These are phyloP conservation scores for Dryadomyces quercus-mongolicae DNA, from an alignment of 2,329 filamentous ascomycete genomes.

Conservation along the genomic window DNA sequence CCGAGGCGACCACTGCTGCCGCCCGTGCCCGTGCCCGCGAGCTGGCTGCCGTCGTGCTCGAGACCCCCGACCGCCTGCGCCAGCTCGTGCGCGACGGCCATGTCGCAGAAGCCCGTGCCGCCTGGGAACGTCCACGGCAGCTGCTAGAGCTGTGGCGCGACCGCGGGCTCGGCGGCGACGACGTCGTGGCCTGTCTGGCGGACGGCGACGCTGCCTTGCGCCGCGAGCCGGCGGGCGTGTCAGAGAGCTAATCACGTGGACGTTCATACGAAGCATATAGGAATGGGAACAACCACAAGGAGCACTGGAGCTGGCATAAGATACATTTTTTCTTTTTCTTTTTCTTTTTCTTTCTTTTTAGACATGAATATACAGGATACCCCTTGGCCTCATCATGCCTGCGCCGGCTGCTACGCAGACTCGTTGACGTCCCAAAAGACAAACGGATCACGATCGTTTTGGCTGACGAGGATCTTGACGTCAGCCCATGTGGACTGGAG, in stretches of 20 bases:
- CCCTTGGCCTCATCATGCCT: background rate
- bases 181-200: conserved; percentile 39
- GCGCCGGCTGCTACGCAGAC: conserved; percentile 4
- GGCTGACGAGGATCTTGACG: conserved; percentile 61
- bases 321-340: background rate
- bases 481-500: conserved; percentile 37
- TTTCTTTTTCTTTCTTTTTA: background rate
- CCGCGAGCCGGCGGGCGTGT: conserved; percentile 7
- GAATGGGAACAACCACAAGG: too few species aligned
- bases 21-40: conserved; percentile 32
- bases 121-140: conserved; percentile 42
- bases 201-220: conserved; percentile 40
- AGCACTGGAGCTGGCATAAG: background rate
- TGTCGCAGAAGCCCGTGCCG: conserved; percentile 44
- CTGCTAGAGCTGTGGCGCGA: conserved; percentile 42
- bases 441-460: conserved; percentile 78
- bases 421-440: conserved; percentile 49
- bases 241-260: background rate
- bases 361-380: background rate
- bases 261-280: too few species aligned
- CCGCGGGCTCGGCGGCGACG: conserved; percentile 36
- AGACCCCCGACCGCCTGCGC: conserved; percentile 46
- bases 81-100: conserved; percentile 46
- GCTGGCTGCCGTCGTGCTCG: conserved; percentile 51
- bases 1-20: conserved; percentile 22